Conservation (phyloP, 768 basidiomycete genomes). For the Neoboletus brunneissimus region DNA sequence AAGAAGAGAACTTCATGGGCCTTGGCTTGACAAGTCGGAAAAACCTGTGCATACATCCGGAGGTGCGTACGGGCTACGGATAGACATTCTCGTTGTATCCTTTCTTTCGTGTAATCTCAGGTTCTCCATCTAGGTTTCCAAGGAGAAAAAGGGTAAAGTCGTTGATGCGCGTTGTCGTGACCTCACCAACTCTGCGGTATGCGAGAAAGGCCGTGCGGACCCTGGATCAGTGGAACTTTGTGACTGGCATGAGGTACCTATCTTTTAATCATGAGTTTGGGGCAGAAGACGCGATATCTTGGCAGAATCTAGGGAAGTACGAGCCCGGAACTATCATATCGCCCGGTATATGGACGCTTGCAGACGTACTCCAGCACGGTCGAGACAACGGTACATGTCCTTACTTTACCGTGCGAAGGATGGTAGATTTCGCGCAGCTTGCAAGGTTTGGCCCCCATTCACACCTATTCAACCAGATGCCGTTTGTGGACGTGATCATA, state of each 20-base stretch:
- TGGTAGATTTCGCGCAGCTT: slow-evolving; percentile 56
- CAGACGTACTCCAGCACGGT: slow-evolving; percentile 87
- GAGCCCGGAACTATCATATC: slow-evolving; percentile 83
- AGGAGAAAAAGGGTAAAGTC: slow-evolving; percentile 97
- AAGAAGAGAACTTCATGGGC: slow-evolving; percentile 82
- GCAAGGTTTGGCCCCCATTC: not conserved
- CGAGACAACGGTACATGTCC: slow-evolving; percentile 86
- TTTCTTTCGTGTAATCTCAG: not conserved
- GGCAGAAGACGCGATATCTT: not conserved
- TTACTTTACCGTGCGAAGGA: slow-evolving; percentile 93
- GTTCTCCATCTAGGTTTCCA: slow-evolving; percentile 63
- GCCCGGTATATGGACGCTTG: slow-evolving; percentile 89
- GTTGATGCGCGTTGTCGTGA: slow-evolving; percentile 98
- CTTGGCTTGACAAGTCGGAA: slow-evolving; percentile 93
- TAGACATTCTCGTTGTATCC: not conserved
- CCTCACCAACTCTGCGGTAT: slow-evolving; percentile 79
- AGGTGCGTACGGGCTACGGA: slow-evolving; percentile 47
- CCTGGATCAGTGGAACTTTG: slow-evolving; percentile 92
- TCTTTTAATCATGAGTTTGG: not conserved
- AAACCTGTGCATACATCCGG: slow-evolving; percentile 94
- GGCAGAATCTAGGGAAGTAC: slow-evolving; percentile 75
- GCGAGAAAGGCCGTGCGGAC: slow-evolving; percentile 78
- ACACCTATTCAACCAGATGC: slow-evolving; percentile 60
- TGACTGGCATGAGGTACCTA: slow-evolving; percentile 90
- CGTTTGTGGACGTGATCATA: slow-evolving; percentile 93